A percentile compares a stretch with the other conserved stretches of the same genome.
Conservation (phyloP, 2,329 filamentous ascomycete genomes). For the Onygenales sp. region DNA sequence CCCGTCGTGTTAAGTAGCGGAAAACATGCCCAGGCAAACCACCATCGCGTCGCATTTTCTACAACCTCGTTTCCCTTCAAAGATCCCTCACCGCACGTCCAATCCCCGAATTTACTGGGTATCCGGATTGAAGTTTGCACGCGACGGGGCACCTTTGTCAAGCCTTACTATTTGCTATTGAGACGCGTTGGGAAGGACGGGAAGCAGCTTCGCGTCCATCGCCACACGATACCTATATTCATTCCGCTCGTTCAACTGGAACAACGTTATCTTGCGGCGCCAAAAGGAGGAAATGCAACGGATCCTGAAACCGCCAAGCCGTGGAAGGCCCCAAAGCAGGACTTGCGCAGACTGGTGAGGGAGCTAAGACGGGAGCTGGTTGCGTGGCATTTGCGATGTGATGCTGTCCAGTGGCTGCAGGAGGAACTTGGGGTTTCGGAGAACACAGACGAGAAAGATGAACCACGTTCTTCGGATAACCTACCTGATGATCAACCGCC, state of each 20-base stretch:
- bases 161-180: constrained; percentile 36
- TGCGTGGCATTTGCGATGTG: constrained; percentile 32
- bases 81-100: constrained; percentile 29
- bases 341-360: constrained; percentile 27
- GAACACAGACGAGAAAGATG: constrained; percentile 7
- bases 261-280: constrained; percentile 23
- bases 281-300: constrained; percentile 9
- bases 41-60: constrained; percentile 36
- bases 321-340: constrained; percentile 21
- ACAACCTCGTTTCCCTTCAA: constrained; percentile 37
- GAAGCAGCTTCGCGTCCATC: constrained; percentile 26
- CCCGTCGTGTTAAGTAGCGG: constrained; percentile 22
- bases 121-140: constrained; percentile 33
- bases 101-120: constrained; percentile 26
- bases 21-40: constrained; percentile 27
- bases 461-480: not conserved
- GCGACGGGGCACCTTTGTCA: constrained; percentile 29
- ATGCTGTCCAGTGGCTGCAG: constrained; percentile 26
- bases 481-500: not conserved
- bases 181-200: constrained; percentile 14
- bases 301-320: constrained; percentile 12
- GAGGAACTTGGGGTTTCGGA: constrained; percentile 22
- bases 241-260: constrained; percentile 32
- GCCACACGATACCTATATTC: constrained; percentile 37
- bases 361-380: constrained; percentile 32